Conservation (phyloP, 2,329 filamentous ascomycete genomes). For the Neonectria magnoliae region DNA sequence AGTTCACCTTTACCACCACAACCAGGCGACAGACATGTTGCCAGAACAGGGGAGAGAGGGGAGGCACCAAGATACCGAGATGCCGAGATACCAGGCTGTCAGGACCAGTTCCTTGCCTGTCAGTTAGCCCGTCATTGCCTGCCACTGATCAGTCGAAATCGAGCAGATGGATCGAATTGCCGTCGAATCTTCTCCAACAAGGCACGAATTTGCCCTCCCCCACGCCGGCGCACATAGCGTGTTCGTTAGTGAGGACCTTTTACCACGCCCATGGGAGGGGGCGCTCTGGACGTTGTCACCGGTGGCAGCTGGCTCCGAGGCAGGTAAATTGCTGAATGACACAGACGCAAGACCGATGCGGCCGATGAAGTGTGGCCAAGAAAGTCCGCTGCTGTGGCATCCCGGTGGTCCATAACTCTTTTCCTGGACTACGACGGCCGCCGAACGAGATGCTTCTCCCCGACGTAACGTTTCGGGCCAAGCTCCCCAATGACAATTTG, state of each 20-base stretch:
- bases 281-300: not conserved
- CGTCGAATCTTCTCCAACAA: not conserved
- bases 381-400: not conserved
- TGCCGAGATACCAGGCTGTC: not conserved
- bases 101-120: not conserved
- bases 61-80: not conserved
- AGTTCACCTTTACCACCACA: not conserved
- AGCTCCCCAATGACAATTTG: not conserved
- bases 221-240: not conserved
- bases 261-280: not conserved
- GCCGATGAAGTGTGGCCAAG: not conserved
- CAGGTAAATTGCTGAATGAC: not conserved
- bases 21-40: not conserved
- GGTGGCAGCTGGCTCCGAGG: not conserved
- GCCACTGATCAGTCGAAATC: not conserved
- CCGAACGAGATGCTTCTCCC: not conserved
- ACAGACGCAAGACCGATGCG: not conserved
- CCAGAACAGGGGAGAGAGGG: not conserved
- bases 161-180: not conserved
- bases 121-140: not conserved
- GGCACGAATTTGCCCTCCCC: not conserved
- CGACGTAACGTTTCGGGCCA: not conserved
- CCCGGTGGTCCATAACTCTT: not conserved
- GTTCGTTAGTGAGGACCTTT: not conserved
- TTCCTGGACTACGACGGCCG: not conserved